Percentiles rank a stretch among this genome's conserved stretches.
Conservation (phyloP, 129 eudicot genomes). For the Pseudognaphalium luteoalbum region DNA sequence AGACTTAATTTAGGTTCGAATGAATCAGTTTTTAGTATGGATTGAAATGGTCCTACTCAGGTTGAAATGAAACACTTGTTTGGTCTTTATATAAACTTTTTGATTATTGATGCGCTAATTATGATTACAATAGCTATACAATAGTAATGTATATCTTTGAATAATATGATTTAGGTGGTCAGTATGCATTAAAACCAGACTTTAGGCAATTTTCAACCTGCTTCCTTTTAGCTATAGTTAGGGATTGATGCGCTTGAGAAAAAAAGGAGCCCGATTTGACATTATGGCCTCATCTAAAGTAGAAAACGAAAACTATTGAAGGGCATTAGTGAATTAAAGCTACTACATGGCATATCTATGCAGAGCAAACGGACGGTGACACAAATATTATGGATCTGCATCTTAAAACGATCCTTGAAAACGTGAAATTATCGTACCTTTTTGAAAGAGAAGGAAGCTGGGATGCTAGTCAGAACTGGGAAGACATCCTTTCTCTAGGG, state of each 20-base stretch:
- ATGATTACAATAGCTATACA: not conserved
- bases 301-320: not conserved
- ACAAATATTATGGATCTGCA: constrained; percentile 59
- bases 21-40: not conserved
- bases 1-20: not conserved
- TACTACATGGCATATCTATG: not conserved
- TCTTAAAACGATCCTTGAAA: constrained; percentile 66
- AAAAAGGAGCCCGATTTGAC: not conserved
- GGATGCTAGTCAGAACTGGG: constrained; percentile 91
- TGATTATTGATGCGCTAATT: not conserved
- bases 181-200: not conserved
- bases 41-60: not conserved
- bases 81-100: not conserved
- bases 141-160: constrained; percentile 1
- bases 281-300: not conserved
- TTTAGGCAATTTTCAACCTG: not conserved
- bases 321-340: not conserved
- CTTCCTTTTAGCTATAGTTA: not conserved
- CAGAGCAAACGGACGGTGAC: constrained; percentile 45
- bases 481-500: constrained; percentile 91
- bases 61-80: not conserved
- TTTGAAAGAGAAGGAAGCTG: constrained; percentile 95
- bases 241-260: not conserved
- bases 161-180: not conserved
- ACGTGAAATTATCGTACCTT: constrained; percentile 77